These are phyloP conservation scores for Mrakia frigida DNA, from an alignment of 768 basidiomycete species.

Conservation along the genomic window DNA sequence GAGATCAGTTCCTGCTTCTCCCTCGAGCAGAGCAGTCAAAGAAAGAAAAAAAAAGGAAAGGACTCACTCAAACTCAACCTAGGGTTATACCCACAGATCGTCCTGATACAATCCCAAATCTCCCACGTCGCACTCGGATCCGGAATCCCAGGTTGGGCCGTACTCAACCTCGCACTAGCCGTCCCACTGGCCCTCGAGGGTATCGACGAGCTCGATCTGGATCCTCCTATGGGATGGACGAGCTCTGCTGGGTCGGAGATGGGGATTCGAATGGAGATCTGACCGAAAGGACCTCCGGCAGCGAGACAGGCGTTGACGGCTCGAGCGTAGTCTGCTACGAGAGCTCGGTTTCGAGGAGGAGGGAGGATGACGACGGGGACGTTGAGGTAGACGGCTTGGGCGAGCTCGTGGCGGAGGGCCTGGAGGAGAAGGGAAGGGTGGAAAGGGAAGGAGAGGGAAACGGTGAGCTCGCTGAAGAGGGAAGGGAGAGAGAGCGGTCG, in stretches of 20 bases:
- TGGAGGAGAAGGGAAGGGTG: slow-evolving; percentile 39
- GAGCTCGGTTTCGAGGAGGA: slow-evolving; percentile 72
- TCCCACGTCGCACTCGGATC: slow-evolving; percentile 69
- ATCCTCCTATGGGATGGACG: slow-evolving; percentile 36
- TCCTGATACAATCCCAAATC: slow-evolving; percentile 94
- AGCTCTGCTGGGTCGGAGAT: slow-evolving; percentile 52
- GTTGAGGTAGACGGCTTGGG: slow-evolving; percentile 88
- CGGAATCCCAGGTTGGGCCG: slow-evolving; percentile 32
- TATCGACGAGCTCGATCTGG: not conserved
- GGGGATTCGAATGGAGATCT: slow-evolving; percentile 66
- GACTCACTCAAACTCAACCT: slow-evolving; percentile 46
- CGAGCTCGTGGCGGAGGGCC: slow-evolving; percentile 88
- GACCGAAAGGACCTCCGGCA: slow-evolving; percentile 57
- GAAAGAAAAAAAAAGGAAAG: not conserved
- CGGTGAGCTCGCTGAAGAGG: slow-evolving; percentile 4
- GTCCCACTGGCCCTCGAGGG: slow-evolving; percentile 15
- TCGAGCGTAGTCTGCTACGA: slow-evolving; percentile 88
- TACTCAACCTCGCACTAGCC: slow-evolving; percentile 8
- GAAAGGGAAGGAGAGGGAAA: slow-evolving; percentile 5
- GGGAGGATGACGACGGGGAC: slow-evolving; percentile 80
- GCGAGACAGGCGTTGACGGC: slow-evolving; percentile 68
- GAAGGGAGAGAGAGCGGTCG: not conserved
- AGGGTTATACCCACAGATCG: slow-evolving; percentile 70
- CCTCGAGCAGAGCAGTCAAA: not conserved
- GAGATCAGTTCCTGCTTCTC: not conserved